Percentiles rank a stretch among this genome's conserved stretches.
Evolutionary conservation across 495 filamentous ascomycete species (phyloP).

Genomic region (Podospora fimiseda): DNA sequence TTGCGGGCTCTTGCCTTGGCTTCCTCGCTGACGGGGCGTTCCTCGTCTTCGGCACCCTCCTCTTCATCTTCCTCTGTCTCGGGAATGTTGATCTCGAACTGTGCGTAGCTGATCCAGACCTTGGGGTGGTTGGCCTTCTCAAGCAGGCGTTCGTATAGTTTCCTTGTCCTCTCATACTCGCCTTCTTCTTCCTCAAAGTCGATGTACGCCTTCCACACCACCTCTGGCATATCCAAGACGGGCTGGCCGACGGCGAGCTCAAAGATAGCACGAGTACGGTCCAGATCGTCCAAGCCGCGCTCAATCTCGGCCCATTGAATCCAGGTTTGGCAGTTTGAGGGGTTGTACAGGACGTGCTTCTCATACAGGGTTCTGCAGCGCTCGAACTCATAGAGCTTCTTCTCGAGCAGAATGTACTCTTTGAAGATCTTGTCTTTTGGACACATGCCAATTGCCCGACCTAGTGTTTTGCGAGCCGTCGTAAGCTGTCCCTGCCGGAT

Average conservation of each 20-base stretch:
- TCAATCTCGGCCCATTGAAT: conserved; percentile 92
- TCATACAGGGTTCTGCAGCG: conserved; percentile 87
- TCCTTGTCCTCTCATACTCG: conserved; percentile 73
- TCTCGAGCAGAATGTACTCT: conserved; percentile 86
- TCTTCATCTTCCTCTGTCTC: conserved; percentile 50
- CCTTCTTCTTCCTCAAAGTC: conserved; percentile 95
- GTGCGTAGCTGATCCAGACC: conserved; percentile 96
- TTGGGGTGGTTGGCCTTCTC: conserved; percentile 95
- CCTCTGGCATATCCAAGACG: conserved; percentile 91
- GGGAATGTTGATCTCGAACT: conserved; percentile 88
- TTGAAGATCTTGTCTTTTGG: conserved; percentile 94
- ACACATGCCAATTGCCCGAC: conserved; percentile 84
- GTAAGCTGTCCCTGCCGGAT: conserved; percentile 77
- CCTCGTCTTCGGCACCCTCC: conserved; percentile 46
- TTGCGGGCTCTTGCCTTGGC: conserved; percentile 75
- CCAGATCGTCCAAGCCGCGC: conserved; percentile 78
- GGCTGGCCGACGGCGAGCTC: conserved; percentile 82
- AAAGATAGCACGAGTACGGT: conserved; percentile 83
- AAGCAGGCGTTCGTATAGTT: conserved; percentile 86
- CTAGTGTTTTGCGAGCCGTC: conserved; percentile 78
- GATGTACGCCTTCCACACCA: conserved; percentile 95
- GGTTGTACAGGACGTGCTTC: conserved; percentile 87
- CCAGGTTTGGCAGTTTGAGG: conserved; percentile 86
- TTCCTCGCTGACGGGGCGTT: conserved; percentile 68
- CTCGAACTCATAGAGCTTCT: conserved; percentile 85